Conservation (phyloP, 2,329 filamentous ascomycete species). For the Cladophialophora chaetospira region DNA sequence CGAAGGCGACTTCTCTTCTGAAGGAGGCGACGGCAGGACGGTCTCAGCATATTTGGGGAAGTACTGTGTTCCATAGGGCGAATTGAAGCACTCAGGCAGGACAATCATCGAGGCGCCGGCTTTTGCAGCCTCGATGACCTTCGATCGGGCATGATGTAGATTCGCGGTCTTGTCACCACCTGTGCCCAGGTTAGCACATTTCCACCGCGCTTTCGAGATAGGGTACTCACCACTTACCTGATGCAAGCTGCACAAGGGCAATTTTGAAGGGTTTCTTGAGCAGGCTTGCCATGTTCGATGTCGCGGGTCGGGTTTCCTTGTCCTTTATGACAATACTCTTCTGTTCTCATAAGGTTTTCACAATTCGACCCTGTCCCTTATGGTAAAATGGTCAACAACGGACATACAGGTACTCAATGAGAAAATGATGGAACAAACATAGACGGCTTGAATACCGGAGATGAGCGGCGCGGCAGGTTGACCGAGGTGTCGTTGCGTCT, state of each 20-base stretch:
- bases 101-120: conserved; percentile 83
- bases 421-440: not conserved
- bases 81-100: conserved; percentile 98
- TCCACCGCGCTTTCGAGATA: not conserved
- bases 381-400: too few relatives aligned
- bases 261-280: conserved; percentile 78
- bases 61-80: conserved; percentile 87
- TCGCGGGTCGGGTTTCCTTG: not conserved
- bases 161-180: conserved; percentile 82
- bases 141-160: conserved; percentile 74
- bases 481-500: not conserved
- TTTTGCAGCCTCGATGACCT: conserved; percentile 77
- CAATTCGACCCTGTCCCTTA: not conserved
- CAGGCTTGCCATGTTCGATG: conserved; percentile 52
- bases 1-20: conserved; percentile 70
- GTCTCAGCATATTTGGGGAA: conserved; percentile 92
- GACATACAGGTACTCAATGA: not conserved
- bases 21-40: conserved; percentile 75
- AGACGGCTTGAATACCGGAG: not conserved
- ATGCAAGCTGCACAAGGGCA: conserved; percentile 78
- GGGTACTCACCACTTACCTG: conserved; percentile 50
- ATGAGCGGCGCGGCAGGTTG: not conserved
- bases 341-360: too few relatives aligned
- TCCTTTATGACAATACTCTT: not conserved
- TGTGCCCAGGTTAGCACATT: conserved; percentile 37